phyloP scores from a whole-genome alignment of 129 eudicot species.

The Deinandra increscens region DNA sequence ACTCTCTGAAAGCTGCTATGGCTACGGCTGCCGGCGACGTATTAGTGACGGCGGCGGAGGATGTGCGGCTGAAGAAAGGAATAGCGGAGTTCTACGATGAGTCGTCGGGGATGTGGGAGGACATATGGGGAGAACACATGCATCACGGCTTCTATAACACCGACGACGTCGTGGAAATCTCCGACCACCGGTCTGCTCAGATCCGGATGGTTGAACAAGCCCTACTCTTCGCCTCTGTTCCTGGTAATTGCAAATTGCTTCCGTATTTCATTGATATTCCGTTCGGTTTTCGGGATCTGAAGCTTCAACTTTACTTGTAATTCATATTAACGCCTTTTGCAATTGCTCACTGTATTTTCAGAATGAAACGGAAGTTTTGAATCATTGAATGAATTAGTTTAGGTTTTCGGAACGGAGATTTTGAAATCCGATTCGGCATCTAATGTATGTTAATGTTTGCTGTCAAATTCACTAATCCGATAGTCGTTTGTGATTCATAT shows the following conservation, averaged over 20 bases:
- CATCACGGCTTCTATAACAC: constrained; percentile 78
- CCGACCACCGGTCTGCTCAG: constrained; percentile 83
- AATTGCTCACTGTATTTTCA: background rate
- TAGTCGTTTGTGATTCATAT: background rate
- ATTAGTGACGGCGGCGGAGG: constrained; percentile 10
- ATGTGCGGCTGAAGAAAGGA: constrained; percentile 42
- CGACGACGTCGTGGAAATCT: constrained; percentile 39
- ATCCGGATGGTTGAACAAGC: constrained; percentile 85
- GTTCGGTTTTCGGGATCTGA: background rate
- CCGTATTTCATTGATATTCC: background rate
- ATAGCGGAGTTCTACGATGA: constrained; percentile 85
- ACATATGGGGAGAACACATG: constrained; percentile 99
- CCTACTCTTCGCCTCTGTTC: constrained; percentile 61
- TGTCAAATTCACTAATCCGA: background rate
- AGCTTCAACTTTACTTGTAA: background rate
- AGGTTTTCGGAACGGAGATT: background rate
- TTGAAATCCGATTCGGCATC: too few relatives aligned
- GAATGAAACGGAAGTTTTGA: background rate
- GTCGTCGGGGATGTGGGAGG: constrained; percentile 90
- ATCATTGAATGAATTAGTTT: background rate
- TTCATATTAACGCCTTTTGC: too few relatives aligned
- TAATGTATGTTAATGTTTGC: background rate
- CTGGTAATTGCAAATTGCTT: constrained; percentile 34
- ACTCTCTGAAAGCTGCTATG: constrained; percentile 14
- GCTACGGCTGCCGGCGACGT: constrained; percentile 12